phyloP scores from a whole-genome alignment of 176 grass and related monocot genomes.

The Melocanna baccifera region DNA sequence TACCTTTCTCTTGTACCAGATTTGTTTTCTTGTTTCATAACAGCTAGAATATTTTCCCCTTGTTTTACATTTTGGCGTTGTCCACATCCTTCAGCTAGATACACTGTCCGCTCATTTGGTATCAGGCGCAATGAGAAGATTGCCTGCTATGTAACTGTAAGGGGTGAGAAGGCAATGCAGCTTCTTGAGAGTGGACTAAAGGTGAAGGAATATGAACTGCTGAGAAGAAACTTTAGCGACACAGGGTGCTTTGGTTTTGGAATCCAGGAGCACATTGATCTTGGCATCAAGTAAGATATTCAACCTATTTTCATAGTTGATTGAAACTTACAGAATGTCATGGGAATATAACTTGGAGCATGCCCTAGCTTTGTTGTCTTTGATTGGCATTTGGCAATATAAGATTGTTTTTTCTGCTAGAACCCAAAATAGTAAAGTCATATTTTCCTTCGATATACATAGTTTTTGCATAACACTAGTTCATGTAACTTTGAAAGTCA shows the following conservation, averaged over 20 bases:
- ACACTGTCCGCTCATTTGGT: slow-evolving; percentile 51
- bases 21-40: background rate
- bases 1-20: background rate
- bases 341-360: background rate
- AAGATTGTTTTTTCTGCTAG: background rate
- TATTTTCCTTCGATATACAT: background rate
- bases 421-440: background rate
- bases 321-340: background rate
- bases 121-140: slow-evolving; percentile 57
- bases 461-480: background rate
- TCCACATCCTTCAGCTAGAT: slow-evolving; percentile 25
- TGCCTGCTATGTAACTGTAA: slow-evolving; percentile 48
- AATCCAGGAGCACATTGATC: slow-evolving; percentile 56
- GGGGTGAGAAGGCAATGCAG: slow-evolving; percentile 54
- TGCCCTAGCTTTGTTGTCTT: background rate
- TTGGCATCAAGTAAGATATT: slow-evolving; percentile 43
- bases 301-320: background rate
- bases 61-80: background rate
- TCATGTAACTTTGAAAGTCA: background rate
- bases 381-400: background rate
- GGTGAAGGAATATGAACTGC: slow-evolving; percentile 49
- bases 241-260: slow-evolving; percentile 51
- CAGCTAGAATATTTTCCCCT: background rate
- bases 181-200: slow-evolving; percentile 57
- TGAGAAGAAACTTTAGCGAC: slow-evolving; percentile 52